Evolutionary conservation across 352 stramenopile species (phyloP).

Genomic region (Globisporangium okanoganense): DNA sequence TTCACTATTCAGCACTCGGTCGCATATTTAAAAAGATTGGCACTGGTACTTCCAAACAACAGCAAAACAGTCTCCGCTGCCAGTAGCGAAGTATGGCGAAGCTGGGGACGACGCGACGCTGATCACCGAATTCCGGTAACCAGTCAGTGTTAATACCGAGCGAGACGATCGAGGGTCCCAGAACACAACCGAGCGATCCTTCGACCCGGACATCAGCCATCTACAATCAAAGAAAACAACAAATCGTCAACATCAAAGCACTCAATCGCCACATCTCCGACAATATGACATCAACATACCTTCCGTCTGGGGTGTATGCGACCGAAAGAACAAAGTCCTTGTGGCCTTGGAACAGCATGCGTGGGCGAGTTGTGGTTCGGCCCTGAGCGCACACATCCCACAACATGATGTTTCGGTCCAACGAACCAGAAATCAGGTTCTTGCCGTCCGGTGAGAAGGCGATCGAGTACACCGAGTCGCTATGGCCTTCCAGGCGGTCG

Average conservation of each 20-base stretch:
- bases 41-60: constrained; percentile 88
- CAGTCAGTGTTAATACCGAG: constrained; percentile 77
- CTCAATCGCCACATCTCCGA: neutral
- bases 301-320: constrained; percentile 84
- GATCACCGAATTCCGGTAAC: constrained; percentile 86
- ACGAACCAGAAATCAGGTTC: constrained; percentile 82
- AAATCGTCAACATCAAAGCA: neutral
- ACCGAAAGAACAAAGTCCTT: constrained; percentile 87
- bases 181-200: constrained; percentile 85
- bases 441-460: constrained; percentile 85
- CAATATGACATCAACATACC: constrained; percentile 30
- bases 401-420: constrained; percentile 86
- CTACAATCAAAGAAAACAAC: constrained; percentile 24
- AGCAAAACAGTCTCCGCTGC: constrained; percentile 80
- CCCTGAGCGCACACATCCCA: constrained; percentile 81
- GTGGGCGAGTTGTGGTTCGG: constrained; percentile 71
- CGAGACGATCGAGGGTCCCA: constrained; percentile 82
- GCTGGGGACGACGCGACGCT: constrained; percentile 81
- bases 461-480: constrained; percentile 86
- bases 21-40: constrained; percentile 84
- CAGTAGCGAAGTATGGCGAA: constrained; percentile 83
- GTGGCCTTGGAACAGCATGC: constrained; percentile 87
- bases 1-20: constrained; percentile 14
- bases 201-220: constrained; percentile 86
- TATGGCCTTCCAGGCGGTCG: constrained; percentile 80